Evolutionary conservation across 805 yeast genomes (phyloP), one percentile per base, ranked within the genome.

Genomic region (Yueomyces sp.): DNA sequence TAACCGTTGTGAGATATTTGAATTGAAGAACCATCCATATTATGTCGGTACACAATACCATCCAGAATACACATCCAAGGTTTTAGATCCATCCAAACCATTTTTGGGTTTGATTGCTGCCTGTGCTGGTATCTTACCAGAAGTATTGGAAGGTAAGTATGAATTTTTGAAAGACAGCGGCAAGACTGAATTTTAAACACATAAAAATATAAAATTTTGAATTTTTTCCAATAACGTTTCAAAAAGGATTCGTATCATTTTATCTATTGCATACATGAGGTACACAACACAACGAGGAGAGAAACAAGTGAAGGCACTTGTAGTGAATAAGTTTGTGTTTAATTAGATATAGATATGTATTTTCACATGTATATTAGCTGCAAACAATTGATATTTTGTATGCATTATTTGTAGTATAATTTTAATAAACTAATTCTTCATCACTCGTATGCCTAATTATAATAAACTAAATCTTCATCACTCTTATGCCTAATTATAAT

Each of bases 41-140:
- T 88, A 67, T 57, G 94, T 86, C 54, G 99, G 90, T 50, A 84
- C 96, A 33, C 99, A 92, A 72, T 92, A 88, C 69, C 99, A 92
- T 63, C 99, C 99, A 33, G 99, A 92, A 69, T 92, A 92, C 65
- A 73, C 88, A 52, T 87, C 97, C 41, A 87, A 94, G 67, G 98
- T 94, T 29, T 74, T 92, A 60, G 95, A 87, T 55, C 98, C 99
- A 44, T 88, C 96, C 29, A 77, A 84, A 63, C 99, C 99, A 44
- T 85, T 92, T 69, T 74, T 92, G 61, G 99, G 99, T 44, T 75
- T 92, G 53, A 84, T 92, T 47, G 96, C 97, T 43, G 97, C 99
- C 26, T 69, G 95, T 40, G 73, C 92, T 40, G 96, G 95, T 46
- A 74, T 79, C 45, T 72, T 92, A 57, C 84, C 82, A 48, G 70